Evolutionary conservation across 805 yeast genomes (phyloP).

Genomic region (Ogataea paraovalis): DNA sequence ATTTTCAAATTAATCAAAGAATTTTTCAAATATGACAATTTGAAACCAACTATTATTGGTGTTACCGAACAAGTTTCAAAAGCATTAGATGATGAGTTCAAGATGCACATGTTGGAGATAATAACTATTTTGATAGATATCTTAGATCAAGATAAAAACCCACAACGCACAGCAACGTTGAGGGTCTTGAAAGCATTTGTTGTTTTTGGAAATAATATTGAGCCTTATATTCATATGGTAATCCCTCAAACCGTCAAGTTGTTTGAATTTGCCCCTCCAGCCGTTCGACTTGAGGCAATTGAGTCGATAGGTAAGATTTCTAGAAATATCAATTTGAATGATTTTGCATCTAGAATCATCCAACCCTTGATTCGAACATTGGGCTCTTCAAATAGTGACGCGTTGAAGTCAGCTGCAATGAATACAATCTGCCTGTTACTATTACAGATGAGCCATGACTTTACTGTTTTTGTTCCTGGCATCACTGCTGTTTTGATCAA

Average conservation of each 20-base stretch:
- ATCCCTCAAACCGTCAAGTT: slow-evolving; percentile 81
- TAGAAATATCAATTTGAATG: slow-evolving; percentile 66
- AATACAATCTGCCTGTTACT: slow-evolving; percentile 76
- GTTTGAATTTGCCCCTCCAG: slow-evolving; percentile 66
- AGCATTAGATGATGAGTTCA: slow-evolving; percentile 91
- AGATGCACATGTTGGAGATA: slow-evolving; percentile 71
- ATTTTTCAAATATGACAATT: slow-evolving; percentile 55
- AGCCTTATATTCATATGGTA: slow-evolving; percentile 81
- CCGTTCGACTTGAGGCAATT: slow-evolving; percentile 68
- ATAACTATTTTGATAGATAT: slow-evolving; percentile 73
- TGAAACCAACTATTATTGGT: slow-evolving; percentile 76
- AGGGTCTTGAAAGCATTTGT: slow-evolving; percentile 81
- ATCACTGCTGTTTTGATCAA: slow-evolving; percentile 62
- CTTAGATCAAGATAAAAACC: slow-evolving; percentile 66
- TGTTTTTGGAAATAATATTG: slow-evolving; percentile 81
- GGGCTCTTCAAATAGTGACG: slow-evolving; percentile 38
- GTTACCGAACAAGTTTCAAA: slow-evolving; percentile 80
- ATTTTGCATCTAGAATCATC: slow-evolving; percentile 85
- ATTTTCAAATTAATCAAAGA: slow-evolving; percentile 74
- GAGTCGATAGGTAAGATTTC: slow-evolving; percentile 80
- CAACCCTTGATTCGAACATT: slow-evolving; percentile 81
- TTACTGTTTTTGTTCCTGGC: slow-evolving; percentile 79
- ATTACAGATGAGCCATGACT: slow-evolving; percentile 79
- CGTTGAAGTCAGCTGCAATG: slow-evolving; percentile 60
- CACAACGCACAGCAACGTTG: slow-evolving; percentile 55